Evolutionary conservation across 805 yeast genomes (phyloP).

Genomic region (Cyberlindnera nakhonratchasimensis): DNA sequence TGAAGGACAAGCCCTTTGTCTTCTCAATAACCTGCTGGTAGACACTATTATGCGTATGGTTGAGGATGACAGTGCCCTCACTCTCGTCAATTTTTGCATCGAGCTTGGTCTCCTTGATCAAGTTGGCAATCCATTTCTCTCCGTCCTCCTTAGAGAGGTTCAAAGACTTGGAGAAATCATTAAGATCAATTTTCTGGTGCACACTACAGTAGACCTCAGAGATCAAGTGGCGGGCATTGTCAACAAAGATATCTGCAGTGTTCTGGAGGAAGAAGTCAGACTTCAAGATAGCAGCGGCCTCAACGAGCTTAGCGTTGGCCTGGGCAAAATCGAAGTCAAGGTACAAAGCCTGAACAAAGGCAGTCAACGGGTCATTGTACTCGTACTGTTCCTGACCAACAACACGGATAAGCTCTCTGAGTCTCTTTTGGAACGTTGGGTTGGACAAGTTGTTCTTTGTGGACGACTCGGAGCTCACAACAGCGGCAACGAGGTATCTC

Average conservation of each 20-base stretch:
- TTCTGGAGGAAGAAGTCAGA: constrained; percentile 55
- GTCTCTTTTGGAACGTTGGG: constrained; percentile 45
- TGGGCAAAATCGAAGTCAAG: constrained; percentile 56
- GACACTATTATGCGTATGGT: constrained; percentile 51
- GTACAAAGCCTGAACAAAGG: constrained; percentile 51
- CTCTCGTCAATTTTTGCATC: constrained; percentile 53
- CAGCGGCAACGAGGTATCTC: constrained; percentile 63
- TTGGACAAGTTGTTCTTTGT: constrained; percentile 28
- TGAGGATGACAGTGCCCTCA: constrained; percentile 49
- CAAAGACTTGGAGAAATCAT: constrained; percentile 41
- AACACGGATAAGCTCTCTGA: constrained; percentile 55
- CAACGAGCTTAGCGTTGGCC: constrained; percentile 45
- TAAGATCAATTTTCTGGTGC: constrained; percentile 46
- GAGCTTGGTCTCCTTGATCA: constrained; percentile 47
- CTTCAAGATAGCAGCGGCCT: constrained; percentile 45
- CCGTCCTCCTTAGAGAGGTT: constrained; percentile 45
- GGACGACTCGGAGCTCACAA: constrained; percentile 36
- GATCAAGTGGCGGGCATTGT: constrained; percentile 47
- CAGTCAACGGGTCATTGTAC: constrained; percentile 61
- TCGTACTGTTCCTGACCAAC: constrained; percentile 62
- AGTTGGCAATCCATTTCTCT: constrained; percentile 48
- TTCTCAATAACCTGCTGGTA: constrained; percentile 68
- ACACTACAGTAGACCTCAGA: constrained; percentile 53
- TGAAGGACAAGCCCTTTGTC: constrained; percentile 61
- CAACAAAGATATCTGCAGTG: constrained; percentile 39